A percentile compares a stretch with the other conserved stretches of the same genome.
phyloP scores from a whole-genome alignment of 2,329 filamentous ascomycete species.

The Aspergillus udagawae region DNA sequence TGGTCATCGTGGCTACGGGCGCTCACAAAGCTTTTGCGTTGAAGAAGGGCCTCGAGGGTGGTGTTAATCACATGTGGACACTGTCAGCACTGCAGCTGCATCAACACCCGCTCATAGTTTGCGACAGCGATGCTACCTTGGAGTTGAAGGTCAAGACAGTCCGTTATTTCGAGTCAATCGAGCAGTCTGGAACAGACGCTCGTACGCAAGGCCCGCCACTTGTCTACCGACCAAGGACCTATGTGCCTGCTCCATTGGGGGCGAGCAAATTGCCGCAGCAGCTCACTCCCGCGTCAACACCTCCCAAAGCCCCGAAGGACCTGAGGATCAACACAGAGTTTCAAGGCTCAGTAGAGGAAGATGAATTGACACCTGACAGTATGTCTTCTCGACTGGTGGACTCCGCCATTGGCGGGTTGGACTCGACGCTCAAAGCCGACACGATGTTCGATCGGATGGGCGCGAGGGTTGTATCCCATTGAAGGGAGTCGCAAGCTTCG shows the following conservation, averaged over 20 bases:
- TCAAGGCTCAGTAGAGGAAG: slow-evolving; percentile 33
- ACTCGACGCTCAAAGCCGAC: slow-evolving; percentile 39
- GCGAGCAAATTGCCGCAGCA: slow-evolving; percentile 21
- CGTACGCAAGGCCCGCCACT: slow-evolving; percentile 41
- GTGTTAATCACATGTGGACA: slow-evolving; percentile 89
- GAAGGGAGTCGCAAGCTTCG: neutral
- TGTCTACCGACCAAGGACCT: slow-evolving; percentile 37
- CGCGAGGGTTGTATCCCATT: slow-evolving; percentile 32
- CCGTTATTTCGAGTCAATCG: slow-evolving; percentile 69
- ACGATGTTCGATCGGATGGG: slow-evolving; percentile 43
- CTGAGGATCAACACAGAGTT: slow-evolving; percentile 45
- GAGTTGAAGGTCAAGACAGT: slow-evolving; percentile 72
- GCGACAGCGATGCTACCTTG: slow-evolving; percentile 73
- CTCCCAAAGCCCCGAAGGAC: slow-evolving; percentile 34
- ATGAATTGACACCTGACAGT: slow-evolving; percentile 46
- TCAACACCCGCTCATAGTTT: slow-evolving; percentile 75
- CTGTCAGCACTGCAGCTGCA: slow-evolving; percentile 77
- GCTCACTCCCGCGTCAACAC: slow-evolving; percentile 24
- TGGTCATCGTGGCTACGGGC: slow-evolving; percentile 77
- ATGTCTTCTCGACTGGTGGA: slow-evolving; percentile 47
- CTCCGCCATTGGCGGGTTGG: slow-evolving; percentile 41
- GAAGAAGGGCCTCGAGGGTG: slow-evolving; percentile 75
- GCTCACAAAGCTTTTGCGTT: slow-evolving; percentile 76
- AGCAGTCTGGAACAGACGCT: slow-evolving; percentile 55
- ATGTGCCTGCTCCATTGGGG: slow-evolving; percentile 29